Base-by-base conservation (phyloP, 176 grass and related monocot genomes). In the Aechmea fasciata region DNA sequence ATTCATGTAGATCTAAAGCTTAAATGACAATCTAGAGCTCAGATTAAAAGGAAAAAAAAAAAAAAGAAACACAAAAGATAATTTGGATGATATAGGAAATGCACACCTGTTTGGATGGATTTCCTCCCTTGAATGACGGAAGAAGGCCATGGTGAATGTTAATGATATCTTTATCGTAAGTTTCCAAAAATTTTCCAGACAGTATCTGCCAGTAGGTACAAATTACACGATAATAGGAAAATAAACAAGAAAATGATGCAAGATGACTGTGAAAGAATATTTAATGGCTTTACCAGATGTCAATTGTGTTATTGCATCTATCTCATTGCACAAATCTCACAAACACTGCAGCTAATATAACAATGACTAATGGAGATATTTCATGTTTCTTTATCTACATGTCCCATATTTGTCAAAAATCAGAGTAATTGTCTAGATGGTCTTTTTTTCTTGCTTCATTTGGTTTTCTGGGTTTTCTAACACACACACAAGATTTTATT, bases 131-230 rank as follows among this genome's bases (percentile, higher is more conserved):
- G 69, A 96, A 96, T 0, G 93, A 96, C 66, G 93, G 93, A 90
- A 96, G 93, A 70, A 96, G 88, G 23, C 93, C 93, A 85, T 96
- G 93, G 67, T 96, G 93, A 71, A 96, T 96, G 51, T 96, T 96
- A 49, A 96, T 90, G 71, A 96, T 69, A 72, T 96, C 93, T 92
- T 92, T 96, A 59, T 86, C 81, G 77, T 96, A 96, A 15, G 76
- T 69, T 66, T 91, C 76, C 62, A 96, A 67, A 85, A 96, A 90
- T 50, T 62, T 78, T 74, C 80, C 78, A 41, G 93, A 92, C 64
- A 96, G 23, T 73, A 96, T 53, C 93, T 96, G 73, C 26, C 17
- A 49, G 14, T 10, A 53, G 77, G 71, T 66, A 73, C n/a, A 81
- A 49, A 55, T 57, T 49, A 15, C 15, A 69, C 17, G 11, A 57